Conservation (phyloP, 129 eudicot genomes). For the Logfia minima region DNA sequence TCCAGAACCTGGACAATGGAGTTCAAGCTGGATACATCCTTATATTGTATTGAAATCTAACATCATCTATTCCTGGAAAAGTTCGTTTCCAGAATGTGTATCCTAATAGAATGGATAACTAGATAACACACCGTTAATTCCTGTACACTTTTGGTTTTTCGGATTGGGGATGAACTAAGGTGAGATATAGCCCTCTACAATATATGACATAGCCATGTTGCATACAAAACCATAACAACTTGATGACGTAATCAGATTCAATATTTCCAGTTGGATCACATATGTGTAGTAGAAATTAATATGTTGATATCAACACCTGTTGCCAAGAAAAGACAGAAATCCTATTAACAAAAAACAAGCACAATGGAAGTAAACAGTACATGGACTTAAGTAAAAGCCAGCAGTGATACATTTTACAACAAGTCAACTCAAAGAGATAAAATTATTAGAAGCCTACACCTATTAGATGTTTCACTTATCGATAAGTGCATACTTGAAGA, state of each 20-base stretch:
- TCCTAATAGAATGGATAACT: neutral
- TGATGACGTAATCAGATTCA: too few relatives aligned
- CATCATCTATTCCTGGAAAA: slow-evolving; percentile 60
- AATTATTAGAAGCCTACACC: neutral
- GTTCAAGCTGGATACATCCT: slow-evolving; percentile 65
- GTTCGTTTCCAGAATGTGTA: too few relatives aligned
- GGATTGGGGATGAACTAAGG: slow-evolving; percentile 42
- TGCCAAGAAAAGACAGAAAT: too few relatives aligned
- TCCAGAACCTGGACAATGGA: slow-evolving; percentile 61
- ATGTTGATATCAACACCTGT: too few relatives aligned
- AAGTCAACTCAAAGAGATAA: too few relatives aligned
- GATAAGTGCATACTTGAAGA: too few relatives aligned
- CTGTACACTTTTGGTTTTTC: slow-evolving; percentile 42
- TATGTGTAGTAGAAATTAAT: too few relatives aligned
- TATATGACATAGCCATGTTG: neutral
- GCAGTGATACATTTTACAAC: too few relatives aligned
- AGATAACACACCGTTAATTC: neutral
- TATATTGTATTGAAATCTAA: slow-evolving; percentile 64
- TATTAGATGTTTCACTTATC: neutral
- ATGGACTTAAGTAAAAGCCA: too few relatives aligned
- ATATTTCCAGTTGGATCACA: too few relatives aligned
- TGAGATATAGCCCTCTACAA: slow-evolving; percentile 39
- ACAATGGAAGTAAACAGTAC: too few relatives aligned
- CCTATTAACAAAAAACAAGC: neutral
- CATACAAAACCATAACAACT: slow-evolving; percentile 1